Evolutionary conservation across 2,329 filamentous ascomycete species (phyloP).

Genomic region (Colletotrichum musicola): DNA sequence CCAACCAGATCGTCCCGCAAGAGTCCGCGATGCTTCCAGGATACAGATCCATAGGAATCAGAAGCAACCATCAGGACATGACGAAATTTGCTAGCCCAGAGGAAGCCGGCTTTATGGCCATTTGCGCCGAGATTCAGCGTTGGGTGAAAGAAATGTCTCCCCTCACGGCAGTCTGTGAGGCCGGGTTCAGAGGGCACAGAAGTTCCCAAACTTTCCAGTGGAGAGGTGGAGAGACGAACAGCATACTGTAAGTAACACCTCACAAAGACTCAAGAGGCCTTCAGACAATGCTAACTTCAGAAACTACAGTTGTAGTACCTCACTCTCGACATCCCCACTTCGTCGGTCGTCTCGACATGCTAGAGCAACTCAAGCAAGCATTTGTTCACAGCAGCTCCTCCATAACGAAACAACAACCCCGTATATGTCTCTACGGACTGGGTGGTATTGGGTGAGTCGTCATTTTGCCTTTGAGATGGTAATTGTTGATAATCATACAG

Average conservation of each 20-base stretch:
- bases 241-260: background rate
- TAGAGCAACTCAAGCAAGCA: slow-evolving; percentile 21
- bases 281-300: background rate
- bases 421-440: slow-evolving; percentile 41
- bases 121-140: slow-evolving; percentile 42
- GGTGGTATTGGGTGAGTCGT: slow-evolving; percentile 44
- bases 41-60: slow-evolving; percentile 48
- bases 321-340: slow-evolving; percentile 36
- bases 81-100: slow-evolving; percentile 41
- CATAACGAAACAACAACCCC: slow-evolving; percentile 5
- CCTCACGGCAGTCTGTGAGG: background rate
- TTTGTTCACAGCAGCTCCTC: background rate
- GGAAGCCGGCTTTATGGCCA: slow-evolving; percentile 43
- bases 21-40: slow-evolving; percentile 46
- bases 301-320: slow-evolving; percentile 36
- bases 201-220: background rate
- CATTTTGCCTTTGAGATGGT: background rate
- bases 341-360: slow-evolving; percentile 30
- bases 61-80: slow-evolving; percentile 45
- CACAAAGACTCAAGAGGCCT: background rate
- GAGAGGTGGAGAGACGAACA: background rate
- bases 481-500: background rate
- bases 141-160: slow-evolving; percentile 34
- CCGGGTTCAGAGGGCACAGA: background rate
- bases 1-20: slow-evolving; percentile 24